A percentile compares a stretch with the other conserved stretches of the same genome.
phyloP scores from a whole-genome alignment of 2,329 filamentous ascomycete species.

The Phaeomoniella chlamydospora region DNA sequence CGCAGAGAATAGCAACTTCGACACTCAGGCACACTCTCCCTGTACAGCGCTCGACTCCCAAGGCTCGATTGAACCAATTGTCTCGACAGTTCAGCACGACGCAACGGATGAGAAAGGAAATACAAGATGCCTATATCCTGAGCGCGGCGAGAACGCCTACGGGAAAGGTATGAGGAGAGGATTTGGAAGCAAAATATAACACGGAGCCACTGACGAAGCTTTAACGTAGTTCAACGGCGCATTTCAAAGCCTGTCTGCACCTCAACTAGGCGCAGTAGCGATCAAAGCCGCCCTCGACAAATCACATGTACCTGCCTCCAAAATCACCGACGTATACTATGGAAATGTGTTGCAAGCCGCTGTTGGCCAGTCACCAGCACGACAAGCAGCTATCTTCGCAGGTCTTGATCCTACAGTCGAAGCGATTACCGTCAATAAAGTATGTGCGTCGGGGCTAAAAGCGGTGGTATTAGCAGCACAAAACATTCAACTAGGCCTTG shows the following conservation, averaged over 20 bases:
- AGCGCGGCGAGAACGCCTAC: conserved; percentile 82
- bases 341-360: conserved; percentile 80
- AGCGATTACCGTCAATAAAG: conserved; percentile 91
- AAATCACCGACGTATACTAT: conserved; percentile 91
- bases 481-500: conserved; percentile 82
- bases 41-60: conserved; percentile 9
- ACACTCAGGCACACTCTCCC: conserved; percentile 2
- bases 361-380: conserved; percentile 78
- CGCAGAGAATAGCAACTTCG: not conserved
- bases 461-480: conserved; percentile 81
- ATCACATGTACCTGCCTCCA: conserved; percentile 64
- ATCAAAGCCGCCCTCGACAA: conserved; percentile 85
- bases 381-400: conserved; percentile 80
- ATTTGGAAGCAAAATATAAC: conserved; percentile 4
- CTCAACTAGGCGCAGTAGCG: conserved; percentile 76
- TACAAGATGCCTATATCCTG: conserved; percentile 87
- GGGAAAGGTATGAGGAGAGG: conserved; percentile 62
- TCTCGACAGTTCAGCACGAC: conserved; percentile 38
- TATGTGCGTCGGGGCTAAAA: conserved; percentile 91
- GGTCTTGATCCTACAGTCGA: conserved; percentile 71
- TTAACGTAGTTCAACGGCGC: conserved; percentile 73
- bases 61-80: conserved; percentile 30
- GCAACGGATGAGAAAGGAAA: conserved; percentile 40
- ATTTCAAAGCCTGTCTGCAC: conserved; percentile 67
- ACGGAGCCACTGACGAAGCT: not conserved